Percentiles rank a stretch among this genome's conserved stretches.
phyloP scores from a whole-genome alignment of 2,329 filamentous ascomycete species.

The Lecanicillium sp. region DNA sequence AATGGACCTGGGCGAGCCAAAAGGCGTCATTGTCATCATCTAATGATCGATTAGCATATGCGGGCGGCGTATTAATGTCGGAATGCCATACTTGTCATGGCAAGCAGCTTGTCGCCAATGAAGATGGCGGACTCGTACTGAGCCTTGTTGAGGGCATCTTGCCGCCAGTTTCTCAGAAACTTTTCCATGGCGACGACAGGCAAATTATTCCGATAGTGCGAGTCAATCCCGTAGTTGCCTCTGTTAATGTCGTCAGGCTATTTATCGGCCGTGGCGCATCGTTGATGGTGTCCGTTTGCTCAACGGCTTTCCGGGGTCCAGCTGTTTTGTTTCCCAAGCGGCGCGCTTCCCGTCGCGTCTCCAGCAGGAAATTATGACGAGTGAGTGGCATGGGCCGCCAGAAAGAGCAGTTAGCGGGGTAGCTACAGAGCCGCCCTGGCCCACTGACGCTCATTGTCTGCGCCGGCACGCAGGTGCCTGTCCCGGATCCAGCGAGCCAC shows the following conservation, averaged over 20 bases:
- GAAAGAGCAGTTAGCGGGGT: too few species aligned
- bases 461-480: too few species aligned
- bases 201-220: not conserved
- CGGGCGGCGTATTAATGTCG: constrained; percentile 3
- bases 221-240: not conserved
- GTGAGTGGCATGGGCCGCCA: too few species aligned
- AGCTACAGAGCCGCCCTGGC: too few species aligned
- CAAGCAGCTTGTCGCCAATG: constrained; percentile 92
- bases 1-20: constrained; percentile 97
- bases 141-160: constrained; percentile 90
- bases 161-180: constrained; percentile 88
- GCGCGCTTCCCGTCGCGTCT: too few species aligned
- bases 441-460: too few species aligned
- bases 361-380: too few species aligned
- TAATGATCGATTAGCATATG: constrained; percentile 26
- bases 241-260: not conserved
- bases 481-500: too few species aligned
- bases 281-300: too few species aligned
- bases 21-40: constrained; percentile 92
- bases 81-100: constrained; percentile 70
- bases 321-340: not conserved
- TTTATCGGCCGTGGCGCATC: not conserved
- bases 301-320: not conserved
- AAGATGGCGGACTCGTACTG: constrained; percentile 97
- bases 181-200: constrained; percentile 61